phyloP scores from a whole-genome alignment of 768 basidiomycete genomes.

The Scleroderma bovista region DNA sequence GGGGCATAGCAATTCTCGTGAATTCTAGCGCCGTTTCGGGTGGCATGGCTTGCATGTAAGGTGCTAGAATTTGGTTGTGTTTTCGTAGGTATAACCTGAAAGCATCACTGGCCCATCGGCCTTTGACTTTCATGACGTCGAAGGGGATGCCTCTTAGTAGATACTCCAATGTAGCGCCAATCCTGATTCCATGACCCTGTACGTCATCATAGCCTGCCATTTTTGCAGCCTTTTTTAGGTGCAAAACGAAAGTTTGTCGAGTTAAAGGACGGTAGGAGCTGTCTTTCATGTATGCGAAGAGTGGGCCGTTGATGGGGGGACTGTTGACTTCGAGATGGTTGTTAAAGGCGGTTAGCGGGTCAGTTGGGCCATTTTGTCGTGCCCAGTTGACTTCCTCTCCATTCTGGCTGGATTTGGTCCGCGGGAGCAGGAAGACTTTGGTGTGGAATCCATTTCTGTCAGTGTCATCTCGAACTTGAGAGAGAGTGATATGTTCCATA shows the following conservation, averaged over 20 bases:
- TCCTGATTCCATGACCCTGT: constrained; percentile 21
- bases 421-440: background rate
- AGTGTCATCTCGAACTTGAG: background rate
- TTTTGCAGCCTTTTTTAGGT: background rate
- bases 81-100: constrained; percentile 25
- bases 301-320: background rate
- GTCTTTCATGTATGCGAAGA: background rate
- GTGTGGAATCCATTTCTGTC: background rate
- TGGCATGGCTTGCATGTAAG: constrained; percentile 23
- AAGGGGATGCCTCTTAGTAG: constrained; percentile 33
- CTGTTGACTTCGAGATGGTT: background rate
- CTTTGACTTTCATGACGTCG: constrained; percentile 14
- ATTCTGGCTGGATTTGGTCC: background rate
- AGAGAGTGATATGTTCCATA: constrained; percentile 7
- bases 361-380: background rate
- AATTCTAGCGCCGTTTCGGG: background rate
- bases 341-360: background rate
- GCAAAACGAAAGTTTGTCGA: background rate
- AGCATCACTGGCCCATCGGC: constrained; percentile 32
- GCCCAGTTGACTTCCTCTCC: background rate
- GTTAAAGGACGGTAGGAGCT: background rate
- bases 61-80: constrained; percentile 27
- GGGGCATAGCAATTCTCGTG: background rate
- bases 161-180: constrained; percentile 32
- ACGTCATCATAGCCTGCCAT: background rate